Conservation (phyloP, 306 rosid genomes). For the Cicer bijugum region DNA sequence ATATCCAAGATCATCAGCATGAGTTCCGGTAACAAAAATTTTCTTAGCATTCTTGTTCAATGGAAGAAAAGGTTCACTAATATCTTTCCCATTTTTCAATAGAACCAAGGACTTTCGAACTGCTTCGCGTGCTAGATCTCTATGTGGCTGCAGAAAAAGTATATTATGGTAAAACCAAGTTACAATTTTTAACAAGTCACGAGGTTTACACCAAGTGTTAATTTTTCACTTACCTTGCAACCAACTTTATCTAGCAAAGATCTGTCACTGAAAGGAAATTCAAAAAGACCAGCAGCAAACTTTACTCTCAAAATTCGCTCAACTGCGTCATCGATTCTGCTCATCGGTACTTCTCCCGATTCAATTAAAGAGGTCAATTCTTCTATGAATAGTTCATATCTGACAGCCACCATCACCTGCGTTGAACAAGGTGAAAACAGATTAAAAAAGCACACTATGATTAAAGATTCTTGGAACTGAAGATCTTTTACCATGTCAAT, state of each 20-base stretch:
- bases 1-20: constrained; percentile 81
- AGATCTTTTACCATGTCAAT: constrained; percentile 76
- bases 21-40: constrained; percentile 81
- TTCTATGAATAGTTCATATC: constrained; percentile 56
- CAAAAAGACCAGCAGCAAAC: constrained; percentile 77
- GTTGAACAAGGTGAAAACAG: constrained; percentile 32
- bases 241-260: constrained; percentile 78
- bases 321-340: constrained; percentile 83
- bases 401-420: constrained; percentile 83
- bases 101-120: constrained; percentile 86
- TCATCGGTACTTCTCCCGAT: constrained; percentile 65
- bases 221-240: constrained; percentile 66
- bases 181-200: neutral
- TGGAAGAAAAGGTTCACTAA: constrained; percentile 76
- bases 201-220: constrained; percentile 23
- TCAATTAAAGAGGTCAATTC: constrained; percentile 63
- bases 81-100: constrained; percentile 79
- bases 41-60: constrained; percentile 65
- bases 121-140: constrained; percentile 87
- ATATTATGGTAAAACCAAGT: constrained; percentile 14
- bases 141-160: constrained; percentile 61
- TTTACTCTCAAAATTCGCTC: constrained; percentile 88
- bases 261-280: constrained; percentile 68
- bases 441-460: neutral
- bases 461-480: constrained; percentile 19